Percentiles rank a stretch among this genome's conserved stretches.
phyloP scores from a whole-genome alignment of 2,329 filamentous ascomycete genomes.

The Penicillium sp. region DNA sequence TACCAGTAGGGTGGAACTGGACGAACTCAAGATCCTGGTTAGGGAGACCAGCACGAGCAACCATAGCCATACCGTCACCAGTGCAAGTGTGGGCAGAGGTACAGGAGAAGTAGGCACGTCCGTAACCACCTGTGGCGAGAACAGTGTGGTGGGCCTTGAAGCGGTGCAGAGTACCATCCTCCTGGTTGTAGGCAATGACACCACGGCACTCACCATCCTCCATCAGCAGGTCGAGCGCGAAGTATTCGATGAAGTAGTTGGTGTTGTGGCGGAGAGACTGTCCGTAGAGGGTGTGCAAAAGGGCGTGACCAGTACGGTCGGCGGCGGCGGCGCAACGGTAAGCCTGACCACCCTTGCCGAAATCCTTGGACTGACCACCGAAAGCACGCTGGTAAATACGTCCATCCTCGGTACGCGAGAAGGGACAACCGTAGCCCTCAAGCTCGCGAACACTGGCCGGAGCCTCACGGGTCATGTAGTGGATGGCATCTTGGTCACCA shows the following conservation, averaged over 20 bases:
- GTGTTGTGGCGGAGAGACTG: conserved; percentile 97
- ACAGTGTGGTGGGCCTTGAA: conserved; percentile 98
- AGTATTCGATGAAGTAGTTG: conserved; percentile 99
- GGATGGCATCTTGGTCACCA: conserved; percentile 94
- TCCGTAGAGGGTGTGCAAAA: conserved; percentile 97
- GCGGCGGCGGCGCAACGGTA: conserved; percentile 96
- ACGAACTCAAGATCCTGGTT: conserved; percentile 99
- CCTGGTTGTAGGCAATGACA: conserved; percentile 96
- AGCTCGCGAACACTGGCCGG: conserved; percentile 89
- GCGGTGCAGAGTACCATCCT: conserved; percentile 95
- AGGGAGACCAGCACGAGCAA: conserved; percentile 91
- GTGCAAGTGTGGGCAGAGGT: conserved; percentile 98
- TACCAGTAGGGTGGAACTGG: conserved; percentile 98
- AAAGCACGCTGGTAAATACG: conserved; percentile 99
- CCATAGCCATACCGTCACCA: conserved; percentile 99
- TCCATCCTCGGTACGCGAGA: conserved; percentile 88
- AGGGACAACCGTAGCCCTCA: conserved; percentile 96
- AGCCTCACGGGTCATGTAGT: conserved; percentile 97
- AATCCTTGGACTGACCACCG: conserved; percentile 94
- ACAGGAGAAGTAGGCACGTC: conserved; percentile 96
- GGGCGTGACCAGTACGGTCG: conserved; percentile 94
- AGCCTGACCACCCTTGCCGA: conserved; percentile 93
- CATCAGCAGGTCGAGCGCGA: conserved; percentile 96
- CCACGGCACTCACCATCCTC: conserved; percentile 95
- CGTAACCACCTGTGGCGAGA: conserved; percentile 94